A percentile compares a stretch with the other conserved stretches of the same genome.
Conservation (phyloP, 371 early-diverging fungal genomes). For the Rhizopus delemar region DNA sequence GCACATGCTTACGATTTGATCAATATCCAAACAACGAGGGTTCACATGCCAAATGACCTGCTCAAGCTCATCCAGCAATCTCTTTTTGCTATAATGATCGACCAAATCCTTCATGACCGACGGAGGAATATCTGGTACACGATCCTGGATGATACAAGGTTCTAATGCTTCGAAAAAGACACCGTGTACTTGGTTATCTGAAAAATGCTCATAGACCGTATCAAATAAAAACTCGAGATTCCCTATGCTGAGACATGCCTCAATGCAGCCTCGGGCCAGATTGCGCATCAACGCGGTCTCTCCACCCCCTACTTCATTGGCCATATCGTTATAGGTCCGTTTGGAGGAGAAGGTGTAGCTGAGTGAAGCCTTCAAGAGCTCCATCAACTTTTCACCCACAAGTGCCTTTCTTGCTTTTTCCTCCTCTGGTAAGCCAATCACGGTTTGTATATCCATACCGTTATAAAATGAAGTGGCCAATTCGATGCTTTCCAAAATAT, state of each 20-base stretch:
- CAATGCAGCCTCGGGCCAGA: conserved; percentile 63
- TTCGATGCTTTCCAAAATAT: conserved; percentile 71
- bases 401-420: conserved; percentile 56
- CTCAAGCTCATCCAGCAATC: conserved; percentile 65
- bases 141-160: conserved; percentile 63
- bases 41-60: conserved; percentile 77
- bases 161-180: conserved; percentile 71
- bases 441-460: conserved; percentile 61
- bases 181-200: conserved; percentile 56
- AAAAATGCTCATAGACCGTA: conserved; percentile 73
- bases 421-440: conserved; percentile 75
- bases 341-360: conserved; percentile 67
- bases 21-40: conserved; percentile 71
- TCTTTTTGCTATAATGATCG: conserved; percentile 55
- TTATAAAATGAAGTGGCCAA: conserved; percentile 69
- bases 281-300: conserved; percentile 53
- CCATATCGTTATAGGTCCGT: conserved; percentile 45
- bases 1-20: conserved; percentile 70
- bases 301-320: conserved; percentile 45
- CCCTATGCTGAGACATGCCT: conserved; percentile 70
- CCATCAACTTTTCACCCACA: conserved; percentile 69
- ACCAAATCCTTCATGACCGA: conserved; percentile 72
- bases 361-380: conserved; percentile 68
- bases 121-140: conserved; percentile 64
- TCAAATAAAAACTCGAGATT: conserved; percentile 70